phyloP scores from a whole-genome alignment of 78 protist genomes.

The Pelomyxa schiedti region DNA sequence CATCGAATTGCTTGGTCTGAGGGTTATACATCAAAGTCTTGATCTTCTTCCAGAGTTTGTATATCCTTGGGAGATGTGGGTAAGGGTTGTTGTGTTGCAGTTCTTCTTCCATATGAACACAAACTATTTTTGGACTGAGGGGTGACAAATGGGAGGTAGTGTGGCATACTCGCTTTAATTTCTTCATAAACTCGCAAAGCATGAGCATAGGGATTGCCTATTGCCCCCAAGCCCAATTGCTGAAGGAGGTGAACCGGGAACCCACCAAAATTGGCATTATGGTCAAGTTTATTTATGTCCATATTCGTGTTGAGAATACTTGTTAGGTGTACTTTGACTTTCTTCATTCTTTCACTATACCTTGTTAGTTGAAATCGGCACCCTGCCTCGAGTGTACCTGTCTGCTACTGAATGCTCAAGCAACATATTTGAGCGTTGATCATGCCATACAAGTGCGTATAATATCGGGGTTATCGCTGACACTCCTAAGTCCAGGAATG shows the following conservation, averaged over 20 bases:
- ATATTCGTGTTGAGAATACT: neutral
- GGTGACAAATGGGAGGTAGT: too few relatives aligned
- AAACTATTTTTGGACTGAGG: too few relatives aligned
- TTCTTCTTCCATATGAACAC: too few relatives aligned
- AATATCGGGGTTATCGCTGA: slow-evolving; percentile 51
- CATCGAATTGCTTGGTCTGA: slow-evolving; percentile 2
- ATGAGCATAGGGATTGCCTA: neutral
- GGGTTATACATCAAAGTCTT: slow-evolving; percentile 6
- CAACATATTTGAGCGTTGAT: neutral
- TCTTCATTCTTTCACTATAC: neutral
- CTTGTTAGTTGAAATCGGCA: too few relatives aligned
- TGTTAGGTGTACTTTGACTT: neutral
- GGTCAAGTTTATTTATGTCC: too few relatives aligned
- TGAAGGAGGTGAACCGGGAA: neutral
- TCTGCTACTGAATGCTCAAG: slow-evolving; percentile 27
- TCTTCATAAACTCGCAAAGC: too few relatives aligned
- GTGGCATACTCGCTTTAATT: too few relatives aligned
- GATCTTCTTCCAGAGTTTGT: slow-evolving; percentile 29
- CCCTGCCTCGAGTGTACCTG: too few relatives aligned
- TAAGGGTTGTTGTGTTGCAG: too few relatives aligned
- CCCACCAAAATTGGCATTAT: neutral
- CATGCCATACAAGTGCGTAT: slow-evolving; percentile 28
- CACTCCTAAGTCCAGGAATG: slow-evolving; percentile 41
- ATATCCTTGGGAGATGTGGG: neutral
- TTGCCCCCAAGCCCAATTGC: neutral